These are phyloP conservation scores for Geotrichum europaeum DNA, from an alignment of 1,139 yeast species.

Conservation along the genomic window DNA sequence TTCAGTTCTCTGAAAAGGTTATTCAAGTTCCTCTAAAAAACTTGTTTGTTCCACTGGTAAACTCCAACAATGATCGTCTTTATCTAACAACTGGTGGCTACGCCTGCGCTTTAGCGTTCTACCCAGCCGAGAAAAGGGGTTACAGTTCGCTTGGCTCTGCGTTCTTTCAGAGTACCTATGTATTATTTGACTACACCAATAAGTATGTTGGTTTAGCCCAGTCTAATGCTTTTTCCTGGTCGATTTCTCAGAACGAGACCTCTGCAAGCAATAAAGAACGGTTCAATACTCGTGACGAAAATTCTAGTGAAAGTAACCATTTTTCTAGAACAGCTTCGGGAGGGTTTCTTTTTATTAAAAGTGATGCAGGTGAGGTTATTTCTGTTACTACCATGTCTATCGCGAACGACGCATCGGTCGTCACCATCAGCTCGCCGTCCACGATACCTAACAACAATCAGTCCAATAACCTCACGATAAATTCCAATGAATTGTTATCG, in stretches of 20 bases:
- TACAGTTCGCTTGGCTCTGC: constrained; percentile 57
- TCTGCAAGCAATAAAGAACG: not conserved
- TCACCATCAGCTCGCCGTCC: not conserved
- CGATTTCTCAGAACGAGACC: not conserved
- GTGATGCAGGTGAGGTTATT: constrained; percentile 8
- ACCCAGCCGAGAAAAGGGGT: constrained; percentile 49
- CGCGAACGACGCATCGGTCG: constrained; percentile 10
- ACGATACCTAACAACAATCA: not conserved
- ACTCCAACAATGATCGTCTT: constrained; percentile 33
- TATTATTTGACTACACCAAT: constrained; percentile 65
- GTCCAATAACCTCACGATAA: not conserved
- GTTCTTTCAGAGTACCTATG: constrained; percentile 49
- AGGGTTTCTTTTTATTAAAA: not conserved
- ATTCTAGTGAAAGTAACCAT: not conserved
- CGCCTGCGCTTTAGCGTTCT: constrained; percentile 57
- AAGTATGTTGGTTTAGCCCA: constrained; percentile 53
- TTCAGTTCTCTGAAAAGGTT: constrained; percentile 49
- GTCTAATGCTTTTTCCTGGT: constrained; percentile 27
- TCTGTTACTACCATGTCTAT: constrained; percentile 12
- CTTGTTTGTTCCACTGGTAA: constrained; percentile 42
- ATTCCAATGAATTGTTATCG: not conserved
- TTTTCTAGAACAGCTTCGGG: not conserved
- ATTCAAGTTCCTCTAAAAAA: constrained; percentile 51
- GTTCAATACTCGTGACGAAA: not conserved
- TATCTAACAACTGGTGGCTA: constrained; percentile 44